Percentiles rank a stretch among this genome's conserved stretches.
Evolutionary conservation across 1,139 yeast genomes (phyloP).

Genomic region (Lodderomyces pseudojiufengensis): DNA sequence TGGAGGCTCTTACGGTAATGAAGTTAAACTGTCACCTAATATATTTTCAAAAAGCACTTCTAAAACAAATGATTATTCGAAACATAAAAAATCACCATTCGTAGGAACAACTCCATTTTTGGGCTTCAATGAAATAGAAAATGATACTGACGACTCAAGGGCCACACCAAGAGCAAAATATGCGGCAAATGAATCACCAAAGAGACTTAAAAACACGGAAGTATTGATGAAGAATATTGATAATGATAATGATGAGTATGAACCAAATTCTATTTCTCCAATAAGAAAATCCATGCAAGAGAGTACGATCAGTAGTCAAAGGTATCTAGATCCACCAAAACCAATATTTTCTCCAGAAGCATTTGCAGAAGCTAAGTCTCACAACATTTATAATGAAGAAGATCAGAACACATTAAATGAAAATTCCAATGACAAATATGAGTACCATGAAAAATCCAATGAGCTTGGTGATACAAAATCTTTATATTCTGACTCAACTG

Average conservation of each 20-base stretch:
- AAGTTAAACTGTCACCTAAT: constrained; percentile 39
- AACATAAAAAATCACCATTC: constrained; percentile 2
- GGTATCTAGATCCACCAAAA: constrained; percentile 59
- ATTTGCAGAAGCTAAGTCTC: constrained; percentile 57
- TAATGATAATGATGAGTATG: constrained; percentile 21
- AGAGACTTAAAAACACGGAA: constrained; percentile 48
- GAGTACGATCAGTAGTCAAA: constrained; percentile 40
- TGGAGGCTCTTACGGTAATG: constrained; percentile 13
- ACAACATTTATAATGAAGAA: constrained; percentile 28
- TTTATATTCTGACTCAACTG: constrained; percentile 38
- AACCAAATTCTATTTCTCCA: constrained; percentile 25
- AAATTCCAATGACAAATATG: constrained; percentile 23
- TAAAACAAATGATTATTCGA: constrained; percentile 9
- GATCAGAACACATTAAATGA: constrained; percentile 24
- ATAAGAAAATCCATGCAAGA: constrained; percentile 30
- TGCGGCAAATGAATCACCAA: constrained; percentile 65
- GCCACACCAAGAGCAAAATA: constrained; percentile 51
- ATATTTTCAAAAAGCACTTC: constrained; percentile 52
- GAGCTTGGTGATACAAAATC: constrained; percentile 20
- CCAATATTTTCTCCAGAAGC: constrained; percentile 64
- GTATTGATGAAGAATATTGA: constrained; percentile 45
- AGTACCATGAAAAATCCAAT: constrained; percentile 21
- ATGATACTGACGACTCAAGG: neutral
- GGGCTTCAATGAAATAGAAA: constrained; percentile 13
- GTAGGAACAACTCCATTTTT: constrained; percentile 26